Conservation (phyloP, 2,329 filamentous ascomycete genomes). For the Fusarium scirpi region DNA sequence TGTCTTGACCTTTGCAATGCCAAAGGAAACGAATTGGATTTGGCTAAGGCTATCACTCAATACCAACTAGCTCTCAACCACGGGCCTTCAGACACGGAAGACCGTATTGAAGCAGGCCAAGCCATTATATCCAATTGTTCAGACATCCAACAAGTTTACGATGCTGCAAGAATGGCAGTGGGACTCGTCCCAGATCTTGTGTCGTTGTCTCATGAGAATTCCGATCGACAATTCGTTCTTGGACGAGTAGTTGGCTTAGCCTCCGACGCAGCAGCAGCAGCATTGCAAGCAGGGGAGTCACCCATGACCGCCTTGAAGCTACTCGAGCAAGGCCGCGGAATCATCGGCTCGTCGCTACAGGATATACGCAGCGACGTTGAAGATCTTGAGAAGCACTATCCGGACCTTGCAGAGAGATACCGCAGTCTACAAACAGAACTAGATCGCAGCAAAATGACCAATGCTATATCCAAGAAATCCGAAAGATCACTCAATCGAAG, state of each 20-base stretch:
- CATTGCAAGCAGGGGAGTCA: not conserved
- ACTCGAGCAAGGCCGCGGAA: not conserved
- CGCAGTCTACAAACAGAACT: not conserved
- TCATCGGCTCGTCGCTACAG: not conserved
- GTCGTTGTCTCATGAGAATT: not conserved
- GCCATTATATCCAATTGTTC: not conserved
- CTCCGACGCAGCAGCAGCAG: not conserved
- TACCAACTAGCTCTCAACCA: not conserved
- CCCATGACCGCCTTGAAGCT: not conserved
- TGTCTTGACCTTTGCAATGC: not conserved
- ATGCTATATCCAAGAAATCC: not conserved
- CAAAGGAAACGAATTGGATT: not conserved
- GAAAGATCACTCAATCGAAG: not conserved
- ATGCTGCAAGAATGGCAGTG: not conserved
- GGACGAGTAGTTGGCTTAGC: not conserved
- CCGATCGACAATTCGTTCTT: not conserved
- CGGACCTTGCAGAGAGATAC: not conserved
- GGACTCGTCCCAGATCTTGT: not conserved
- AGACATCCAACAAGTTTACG: not conserved
- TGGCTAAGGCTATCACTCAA: not conserved
- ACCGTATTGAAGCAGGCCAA: not conserved
- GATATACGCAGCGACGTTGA: not conserved
- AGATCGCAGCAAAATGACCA: not conserved
- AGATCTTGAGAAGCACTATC: not conserved
- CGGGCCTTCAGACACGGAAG: not conserved